Conservation (phyloP, 495 filamentous ascomycete species). For the Daldinia caldariorum region DNA sequence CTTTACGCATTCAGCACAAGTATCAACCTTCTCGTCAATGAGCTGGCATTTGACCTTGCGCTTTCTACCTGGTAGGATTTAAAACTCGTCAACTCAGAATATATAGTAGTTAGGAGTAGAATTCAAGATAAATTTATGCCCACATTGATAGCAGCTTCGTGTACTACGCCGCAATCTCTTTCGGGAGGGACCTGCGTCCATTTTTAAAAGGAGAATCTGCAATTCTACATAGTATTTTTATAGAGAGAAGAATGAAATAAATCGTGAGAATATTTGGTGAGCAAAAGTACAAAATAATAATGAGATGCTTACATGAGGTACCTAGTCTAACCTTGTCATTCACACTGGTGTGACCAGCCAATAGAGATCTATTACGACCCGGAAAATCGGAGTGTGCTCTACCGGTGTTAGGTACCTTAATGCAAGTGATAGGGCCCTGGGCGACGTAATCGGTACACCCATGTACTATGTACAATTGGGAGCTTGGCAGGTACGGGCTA, state of each 20-base stretch:
- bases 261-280: neutral
- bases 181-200: neutral
- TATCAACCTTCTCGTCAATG: slow-evolving; percentile 17
- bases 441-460: slow-evolving; percentile 13
- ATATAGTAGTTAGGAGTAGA: no score
- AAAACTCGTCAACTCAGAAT: neutral
- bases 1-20: slow-evolving; percentile 20
- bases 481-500: slow-evolving; percentile 50
- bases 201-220: neutral
- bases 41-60: slow-evolving; percentile 28
- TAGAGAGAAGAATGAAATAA: neutral
- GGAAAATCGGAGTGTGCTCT: slow-evolving; percentile 22
- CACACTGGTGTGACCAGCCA: neutral
- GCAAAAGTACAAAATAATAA: neutral
- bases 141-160: slow-evolving; percentile 2
- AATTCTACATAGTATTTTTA: neutral
- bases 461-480: slow-evolving; percentile 17
- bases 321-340: neutral
- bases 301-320: slow-evolving; percentile 1
- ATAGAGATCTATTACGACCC: neutral
- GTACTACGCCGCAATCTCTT: neutral
- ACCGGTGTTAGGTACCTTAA: neutral
- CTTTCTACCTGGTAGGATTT: slow-evolving; percentile 13
- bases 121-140: neutral
- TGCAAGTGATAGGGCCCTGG: slow-evolving; percentile 4